Base-by-base conservation (phyloP, 352 stramenopile species). In the Ochromonadaceae sp. region DNA sequence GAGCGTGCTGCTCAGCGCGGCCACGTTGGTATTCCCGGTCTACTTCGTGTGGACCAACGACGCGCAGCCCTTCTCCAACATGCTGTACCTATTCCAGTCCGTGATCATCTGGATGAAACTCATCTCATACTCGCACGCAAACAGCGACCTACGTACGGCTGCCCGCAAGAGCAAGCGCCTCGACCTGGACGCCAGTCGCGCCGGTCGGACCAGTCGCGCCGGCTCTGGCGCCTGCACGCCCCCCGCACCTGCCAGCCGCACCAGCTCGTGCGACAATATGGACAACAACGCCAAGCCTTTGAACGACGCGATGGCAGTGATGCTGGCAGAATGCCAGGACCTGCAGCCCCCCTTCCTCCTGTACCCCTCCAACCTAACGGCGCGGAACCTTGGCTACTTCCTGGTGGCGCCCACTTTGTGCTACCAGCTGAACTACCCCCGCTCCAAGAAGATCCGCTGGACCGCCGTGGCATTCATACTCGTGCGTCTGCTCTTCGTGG, bases 91-190 rank as follows among this genome's bases (percentile, higher is more conserved):
- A 0, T 61, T 83, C 15, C 62, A 74, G 60, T 60, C 67, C 3
- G 66, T 71, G 12, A 81, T 83, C 35, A 70, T 69, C 0, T 83
- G 74, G 74, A 73, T 86, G 70, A 86, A 86, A 59, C 66, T 84
- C 14, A 62, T 84, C 12, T 84, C 76, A 0, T 86, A 83, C 55
- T 70, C 69, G 22, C 76, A 79, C 59, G 74, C 78, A 10, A 86
- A 86, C 65, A 44, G 75, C 66, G 76, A 82, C 53, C 79, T 56
- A 60, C 9, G 49, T n/a, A n/a, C n/a, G n/a, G n/a, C n/a, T n/a
- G n/a, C n/a, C n/a, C n/a, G n/a, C n/a, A n/a, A n/a, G n/a, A n/a
- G n/a, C n/a, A n/a, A n/a, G n/a, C n/a, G n/a, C n/a, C n/a, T n/a
- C n/a, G n/a, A n/a, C n/a, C n/a, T n/a, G n/a, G n/a, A n/a, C n/a